Conservation (phyloP, 345 rosid genomes). For the Boechera divaricarpa region DNA sequence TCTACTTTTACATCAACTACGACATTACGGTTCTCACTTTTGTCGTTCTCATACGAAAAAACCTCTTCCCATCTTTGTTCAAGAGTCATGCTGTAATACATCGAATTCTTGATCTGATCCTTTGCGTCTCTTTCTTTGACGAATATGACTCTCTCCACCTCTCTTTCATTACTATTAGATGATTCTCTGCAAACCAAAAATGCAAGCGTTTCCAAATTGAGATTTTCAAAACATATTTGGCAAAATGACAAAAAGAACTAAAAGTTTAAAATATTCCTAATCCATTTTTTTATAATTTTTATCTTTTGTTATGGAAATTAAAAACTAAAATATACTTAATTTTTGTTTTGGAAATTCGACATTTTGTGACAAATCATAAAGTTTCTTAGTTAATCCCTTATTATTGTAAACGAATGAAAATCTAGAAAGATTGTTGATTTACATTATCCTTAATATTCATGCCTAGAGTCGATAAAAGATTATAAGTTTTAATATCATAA, state of each 20-base stretch:
- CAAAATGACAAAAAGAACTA: neutral
- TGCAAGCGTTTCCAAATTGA: neutral
- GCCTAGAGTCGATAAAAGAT: neutral
- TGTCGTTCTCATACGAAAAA: constrained; percentile 41
- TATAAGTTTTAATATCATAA: neutral
- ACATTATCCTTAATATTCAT: neutral
- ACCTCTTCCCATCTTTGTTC: constrained; percentile 67
- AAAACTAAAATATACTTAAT: too few species aligned
- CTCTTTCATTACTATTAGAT: constrained; percentile 31
- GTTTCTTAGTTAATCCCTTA: too few species aligned
- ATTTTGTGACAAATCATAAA: too few species aligned
- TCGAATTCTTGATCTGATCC: constrained; percentile 49
- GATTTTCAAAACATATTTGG: neutral
- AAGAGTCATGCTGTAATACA: constrained; percentile 62
- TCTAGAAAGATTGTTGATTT: neutral
- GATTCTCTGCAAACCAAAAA: constrained; percentile 46
- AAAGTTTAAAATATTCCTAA: too few species aligned
- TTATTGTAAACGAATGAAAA: too few species aligned
- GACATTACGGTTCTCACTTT: constrained; percentile 18
- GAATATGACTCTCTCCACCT: constrained; percentile 46
- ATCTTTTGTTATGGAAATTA: too few species aligned
- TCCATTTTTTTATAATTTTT: too few species aligned
- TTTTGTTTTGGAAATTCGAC: too few species aligned
- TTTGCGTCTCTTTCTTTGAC: constrained; percentile 48
- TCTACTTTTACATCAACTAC: constrained; percentile 45